phyloP scores from a whole-genome alignment of 2,329 filamentous ascomycete genomes.

The Cryoendolithus antarcticus region DNA sequence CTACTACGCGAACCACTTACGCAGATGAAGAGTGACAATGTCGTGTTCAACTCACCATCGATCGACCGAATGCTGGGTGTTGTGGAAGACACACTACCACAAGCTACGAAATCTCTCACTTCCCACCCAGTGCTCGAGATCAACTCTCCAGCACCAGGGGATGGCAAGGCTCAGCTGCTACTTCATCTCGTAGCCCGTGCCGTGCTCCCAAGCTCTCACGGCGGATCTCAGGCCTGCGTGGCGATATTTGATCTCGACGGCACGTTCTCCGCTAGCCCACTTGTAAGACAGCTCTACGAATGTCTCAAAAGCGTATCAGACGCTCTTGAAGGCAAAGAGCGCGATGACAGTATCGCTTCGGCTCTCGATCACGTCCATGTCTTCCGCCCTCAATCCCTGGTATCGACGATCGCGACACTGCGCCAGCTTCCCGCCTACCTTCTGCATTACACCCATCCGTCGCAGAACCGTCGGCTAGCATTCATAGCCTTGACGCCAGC shows the following conservation, averaged over 20 bases:
- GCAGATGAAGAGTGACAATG: too few relatives aligned
- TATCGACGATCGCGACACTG: slow-evolving; percentile 39
- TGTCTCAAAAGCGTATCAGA: too few relatives aligned
- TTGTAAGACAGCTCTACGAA: slow-evolving; percentile 27
- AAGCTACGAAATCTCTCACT: slow-evolving; percentile 1
- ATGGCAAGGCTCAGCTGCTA: slow-evolving; percentile 48
- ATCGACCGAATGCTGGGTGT: too few relatives aligned
- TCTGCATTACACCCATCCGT: slow-evolving; percentile 33
- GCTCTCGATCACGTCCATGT: slow-evolving; percentile 46
- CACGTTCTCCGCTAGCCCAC: slow-evolving; percentile 39
- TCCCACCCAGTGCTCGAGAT: slow-evolving; percentile 39
- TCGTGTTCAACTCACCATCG: too few relatives aligned
- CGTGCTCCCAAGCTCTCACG: slow-evolving; percentile 36
- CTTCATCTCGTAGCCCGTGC: slow-evolving; percentile 42
- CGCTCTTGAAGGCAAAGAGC: too few relatives aligned
- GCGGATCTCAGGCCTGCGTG: slow-evolving; percentile 37
- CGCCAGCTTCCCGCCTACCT: slow-evolving; percentile 38
- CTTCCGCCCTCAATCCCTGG: slow-evolving; percentile 42
- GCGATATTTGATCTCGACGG: slow-evolving; percentile 45
- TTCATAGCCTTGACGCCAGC: slow-evolving; percentile 44
- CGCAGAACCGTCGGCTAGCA: slow-evolving; percentile 33
- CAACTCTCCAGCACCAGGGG: slow-evolving; percentile 36
- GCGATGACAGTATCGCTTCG: background rate
- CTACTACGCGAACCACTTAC: too few relatives aligned
- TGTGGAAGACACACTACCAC: too few relatives aligned